A percentile compares a stretch with the other conserved stretches of the same genome.
phyloP scores from a whole-genome alignment of 768 basidiomycete species.

The Termitomyces sp. region DNA sequence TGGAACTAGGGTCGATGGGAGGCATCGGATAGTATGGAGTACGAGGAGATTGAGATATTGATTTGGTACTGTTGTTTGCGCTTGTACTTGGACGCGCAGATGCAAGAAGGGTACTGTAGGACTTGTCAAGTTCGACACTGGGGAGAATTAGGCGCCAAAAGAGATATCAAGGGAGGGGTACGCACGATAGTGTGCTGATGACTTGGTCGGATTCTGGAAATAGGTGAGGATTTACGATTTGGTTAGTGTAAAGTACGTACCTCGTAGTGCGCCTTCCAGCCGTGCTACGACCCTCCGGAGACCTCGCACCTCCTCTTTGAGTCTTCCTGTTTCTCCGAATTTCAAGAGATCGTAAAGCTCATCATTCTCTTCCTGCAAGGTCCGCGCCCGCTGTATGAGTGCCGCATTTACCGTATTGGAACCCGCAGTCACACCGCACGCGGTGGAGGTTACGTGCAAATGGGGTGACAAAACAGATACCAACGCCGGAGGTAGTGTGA shows the following conservation, averaged over 20 bases:
- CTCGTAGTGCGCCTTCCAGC: constrained; percentile 72
- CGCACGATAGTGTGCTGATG: constrained; percentile 69
- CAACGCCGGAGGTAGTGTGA: constrained; percentile 68
- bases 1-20: constrained; percentile 10
- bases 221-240: not conserved
- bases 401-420: constrained; percentile 64
- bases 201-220: constrained; percentile 70
- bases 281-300: constrained; percentile 62
- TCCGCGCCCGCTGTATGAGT: constrained; percentile 63
- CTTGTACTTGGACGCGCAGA: constrained; percentile 34
- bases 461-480: constrained; percentile 67
- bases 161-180: constrained; percentile 15
- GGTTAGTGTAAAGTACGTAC: constrained; percentile 26
- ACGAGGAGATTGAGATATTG: constrained; percentile 43
- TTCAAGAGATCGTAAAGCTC: constrained; percentile 76
- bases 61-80: constrained; percentile 27
- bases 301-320: constrained; percentile 77
- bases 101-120: constrained; percentile 56
- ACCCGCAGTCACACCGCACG: constrained; percentile 23
- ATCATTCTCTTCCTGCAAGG: constrained; percentile 84
- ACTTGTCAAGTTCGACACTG: constrained; percentile 75
- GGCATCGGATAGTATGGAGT: constrained; percentile 34
- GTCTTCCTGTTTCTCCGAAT: constrained; percentile 67
- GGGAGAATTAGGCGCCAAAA: constrained; percentile 10
- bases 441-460: constrained; percentile 38